Evolutionary conservation across 2,329 filamentous ascomycete species (phyloP).

Genomic region (Furcasterigmium furcatum): DNA sequence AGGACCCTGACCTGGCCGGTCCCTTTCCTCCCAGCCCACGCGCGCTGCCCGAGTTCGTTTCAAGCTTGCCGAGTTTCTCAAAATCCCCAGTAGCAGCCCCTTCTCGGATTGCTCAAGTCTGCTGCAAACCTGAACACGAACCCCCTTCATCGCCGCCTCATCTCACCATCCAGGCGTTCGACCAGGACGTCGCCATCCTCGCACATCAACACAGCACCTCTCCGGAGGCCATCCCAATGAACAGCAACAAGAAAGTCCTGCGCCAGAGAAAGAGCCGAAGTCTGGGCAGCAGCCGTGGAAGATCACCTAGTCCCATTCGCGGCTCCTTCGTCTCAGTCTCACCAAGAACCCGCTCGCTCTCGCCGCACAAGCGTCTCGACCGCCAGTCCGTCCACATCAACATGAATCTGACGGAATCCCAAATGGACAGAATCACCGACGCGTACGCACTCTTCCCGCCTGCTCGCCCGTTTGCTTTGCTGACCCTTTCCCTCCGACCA

Average conservation of each 20-base stretch:
- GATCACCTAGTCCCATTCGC: conserved; percentile 23
- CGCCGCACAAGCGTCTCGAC: conserved; percentile 26
- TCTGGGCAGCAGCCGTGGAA: conserved; percentile 2
- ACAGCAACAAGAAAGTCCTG: background rate
- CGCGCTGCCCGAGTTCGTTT: background rate
- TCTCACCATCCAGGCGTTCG: background rate
- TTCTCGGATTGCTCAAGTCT: too few species aligned
- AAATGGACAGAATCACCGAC: conserved; percentile 44
- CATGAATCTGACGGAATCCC: conserved; percentile 44
- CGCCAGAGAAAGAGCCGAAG: conserved; percentile 7
- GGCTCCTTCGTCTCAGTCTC: conserved; percentile 35
- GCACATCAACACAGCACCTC: background rate
- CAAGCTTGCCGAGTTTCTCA: background rate
- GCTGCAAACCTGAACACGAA: background rate
- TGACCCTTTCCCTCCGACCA: conserved; percentile 16
- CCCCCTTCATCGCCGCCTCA: background rate
- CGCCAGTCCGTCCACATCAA: conserved; percentile 41
- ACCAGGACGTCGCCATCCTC: background rate
- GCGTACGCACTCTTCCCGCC: conserved; percentile 23
- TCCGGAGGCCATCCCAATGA: background rate
- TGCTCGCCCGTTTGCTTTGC: background rate
- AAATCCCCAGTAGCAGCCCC: too few species aligned
- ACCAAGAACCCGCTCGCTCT: conserved; percentile 27
- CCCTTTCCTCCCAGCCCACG: conserved; percentile 6
- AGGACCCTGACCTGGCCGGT: conserved; percentile 10